Evolutionary conservation across 805 yeast species (phyloP), one percentile per base, ranked within the genome.

Genomic region (Saccharomycopsis selenospora): DNA sequence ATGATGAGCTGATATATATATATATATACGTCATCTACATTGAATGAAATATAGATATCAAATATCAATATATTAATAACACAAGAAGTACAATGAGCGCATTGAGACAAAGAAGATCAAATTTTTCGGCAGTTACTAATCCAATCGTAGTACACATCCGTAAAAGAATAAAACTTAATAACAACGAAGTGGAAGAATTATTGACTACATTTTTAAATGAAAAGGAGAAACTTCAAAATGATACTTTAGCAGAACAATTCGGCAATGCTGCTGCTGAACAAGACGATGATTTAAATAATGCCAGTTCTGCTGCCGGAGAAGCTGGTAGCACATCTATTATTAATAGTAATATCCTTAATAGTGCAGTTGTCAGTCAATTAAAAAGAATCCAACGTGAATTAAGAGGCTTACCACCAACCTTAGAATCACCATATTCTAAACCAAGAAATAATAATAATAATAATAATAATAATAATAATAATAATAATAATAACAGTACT

Each of bases 371-470:
- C 52, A 70, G 85, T 50, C 95, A 85, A 67, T 69, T 86, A 57
- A 75, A 71, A 57, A 73, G 95, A 61, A 69, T 85, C 36, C 91
- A 82, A 60, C 75, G 95, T 65, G 87, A 83, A 54, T 75, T 85
- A 55, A 71, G 88, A 56, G 95, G 95, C 1, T 71, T 86, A 50
- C 91, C 95, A 7, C 95, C 56, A 8, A 50, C 95, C 33, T 48
- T 61, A 50, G 65, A 62, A 26, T 38, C 55, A 3, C 26, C 25
- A 20, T 27, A 23, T 13, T 8, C 17, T 8, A 25, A 41, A 17
- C 20, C 10, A 11, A 30, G 57, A 65, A 52, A 58, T 54, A 57
- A 63, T 60, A 26, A 64, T 57, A 40, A 49, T 46, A 42, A 49
- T 17, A 47, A 60, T 57, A 50, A 64, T 46, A 61, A 59, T 48